phyloP scores from a whole-genome alignment of 1,284 basidiomycete species.

The Pisolithus thermaeus region DNA sequence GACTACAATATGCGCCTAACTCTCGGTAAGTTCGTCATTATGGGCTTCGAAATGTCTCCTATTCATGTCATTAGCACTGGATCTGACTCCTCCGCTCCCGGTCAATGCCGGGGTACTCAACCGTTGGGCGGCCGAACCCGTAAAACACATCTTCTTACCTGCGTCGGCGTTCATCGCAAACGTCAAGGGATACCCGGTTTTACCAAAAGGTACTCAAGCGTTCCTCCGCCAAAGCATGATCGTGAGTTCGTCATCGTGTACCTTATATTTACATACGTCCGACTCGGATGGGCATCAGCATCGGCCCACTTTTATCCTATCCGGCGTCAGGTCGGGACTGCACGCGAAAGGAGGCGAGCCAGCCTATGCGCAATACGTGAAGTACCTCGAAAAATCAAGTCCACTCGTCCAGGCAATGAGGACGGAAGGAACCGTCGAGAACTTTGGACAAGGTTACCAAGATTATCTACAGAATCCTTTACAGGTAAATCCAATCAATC shows the following conservation, averaged over 20 bases:
- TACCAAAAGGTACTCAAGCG: constrained; percentile 86
- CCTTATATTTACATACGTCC: constrained; percentile 10
- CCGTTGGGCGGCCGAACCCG: constrained; percentile 92
- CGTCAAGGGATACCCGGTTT: constrained; percentile 93
- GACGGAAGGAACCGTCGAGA: constrained; percentile 70
- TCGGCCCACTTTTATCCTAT: constrained; percentile 76
- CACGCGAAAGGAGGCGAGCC: constrained; percentile 79
- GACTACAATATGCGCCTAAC: constrained; percentile 80
- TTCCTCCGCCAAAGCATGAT: constrained; percentile 88
- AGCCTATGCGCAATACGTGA: constrained; percentile 89
- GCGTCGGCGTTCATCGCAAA: constrained; percentile 92
- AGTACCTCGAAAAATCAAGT: constrained; percentile 76
- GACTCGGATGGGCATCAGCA: constrained; percentile 44
- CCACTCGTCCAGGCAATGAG: constrained; percentile 52
- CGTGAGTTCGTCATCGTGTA: constrained; percentile 40
- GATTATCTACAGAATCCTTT: constrained; percentile 95
- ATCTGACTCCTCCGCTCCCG: constrained; percentile 84
- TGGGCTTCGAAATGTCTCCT: constrained; percentile 2
- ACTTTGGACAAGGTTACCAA: constrained; percentile 89
- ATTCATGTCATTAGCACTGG: constrained; percentile 59
- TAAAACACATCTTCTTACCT: constrained; percentile 84
- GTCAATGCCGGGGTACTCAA: constrained; percentile 60
- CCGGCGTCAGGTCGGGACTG: constrained; percentile 54
- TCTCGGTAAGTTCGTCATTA: constrained; percentile 47
- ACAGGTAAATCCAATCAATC: constrained; percentile 46